Conservation (phyloP, 495 filamentous ascomycete genomes). For the Hypoxylon trugodes region DNA sequence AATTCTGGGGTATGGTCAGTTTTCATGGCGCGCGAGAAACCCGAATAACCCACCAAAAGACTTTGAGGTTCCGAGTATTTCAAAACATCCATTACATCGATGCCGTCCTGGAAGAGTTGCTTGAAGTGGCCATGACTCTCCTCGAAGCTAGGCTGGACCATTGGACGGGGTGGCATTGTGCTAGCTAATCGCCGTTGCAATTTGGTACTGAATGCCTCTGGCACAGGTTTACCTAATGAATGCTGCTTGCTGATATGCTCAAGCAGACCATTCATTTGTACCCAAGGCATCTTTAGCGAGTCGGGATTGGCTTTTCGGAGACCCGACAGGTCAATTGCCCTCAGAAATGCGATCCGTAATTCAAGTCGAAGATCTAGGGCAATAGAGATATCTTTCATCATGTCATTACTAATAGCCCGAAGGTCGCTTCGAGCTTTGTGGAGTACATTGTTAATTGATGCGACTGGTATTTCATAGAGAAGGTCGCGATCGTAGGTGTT, state of each 20-base stretch:
- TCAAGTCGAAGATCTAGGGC: constrained; percentile 71
- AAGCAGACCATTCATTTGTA: constrained; percentile 55
- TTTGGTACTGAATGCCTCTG: constrained; percentile 85
- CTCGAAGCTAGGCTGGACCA: constrained; percentile 76
- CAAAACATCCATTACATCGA: constrained; percentile 71
- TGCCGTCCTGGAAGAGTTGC: constrained; percentile 75
- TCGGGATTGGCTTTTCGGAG: constrained; percentile 52
- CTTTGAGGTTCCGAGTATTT: constrained; percentile 73
- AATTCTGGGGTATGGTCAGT: constrained; percentile 56
- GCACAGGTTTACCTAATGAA: constrained; percentile 69
- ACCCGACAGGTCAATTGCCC: constrained; percentile 55
- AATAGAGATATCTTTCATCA: constrained; percentile 59
- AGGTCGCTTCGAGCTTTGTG: constrained; percentile 67
- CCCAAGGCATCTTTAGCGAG: constrained; percentile 57
- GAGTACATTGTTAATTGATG: constrained; percentile 66
- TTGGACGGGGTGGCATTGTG: constrained; percentile 90
- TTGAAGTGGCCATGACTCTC: constrained; percentile 75
- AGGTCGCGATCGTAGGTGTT: constrained; percentile 86
- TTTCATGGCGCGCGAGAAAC: constrained; percentile 6
- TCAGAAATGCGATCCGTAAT: constrained; percentile 71
- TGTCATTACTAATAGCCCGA: constrained; percentile 50
- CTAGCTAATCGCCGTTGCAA: constrained; percentile 89
- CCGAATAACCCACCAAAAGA: constrained; percentile 61
- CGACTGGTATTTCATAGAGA: constrained; percentile 66
- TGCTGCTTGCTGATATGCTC: constrained; percentile 63